These are phyloP conservation scores for Ilex paraguariensis DNA, from an alignment of 305 asterid species.

Conservation along the genomic window DNA sequence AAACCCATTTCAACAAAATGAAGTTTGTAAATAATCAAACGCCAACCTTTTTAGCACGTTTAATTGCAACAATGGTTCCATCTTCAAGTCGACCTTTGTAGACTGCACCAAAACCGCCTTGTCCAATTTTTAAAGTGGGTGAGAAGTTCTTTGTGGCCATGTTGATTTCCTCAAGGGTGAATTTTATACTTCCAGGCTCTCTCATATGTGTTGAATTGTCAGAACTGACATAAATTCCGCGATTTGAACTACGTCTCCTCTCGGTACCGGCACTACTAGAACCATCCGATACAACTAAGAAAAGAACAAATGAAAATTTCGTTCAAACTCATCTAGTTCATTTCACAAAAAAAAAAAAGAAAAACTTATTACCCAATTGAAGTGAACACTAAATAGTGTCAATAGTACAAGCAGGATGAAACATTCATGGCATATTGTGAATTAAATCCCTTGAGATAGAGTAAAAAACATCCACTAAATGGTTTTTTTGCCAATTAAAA, in stretches of 20 bases:
- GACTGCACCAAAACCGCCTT: constrained; percentile 3
- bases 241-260: constrained; percentile 4
- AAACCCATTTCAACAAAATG: neutral
- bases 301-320: neutral
- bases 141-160: constrained; percentile 3
- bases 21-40: neutral
- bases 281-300: neutral
- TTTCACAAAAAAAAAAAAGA: neutral
- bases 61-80: constrained; percentile 1
- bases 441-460: neutral
- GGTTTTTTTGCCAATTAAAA: too few relatives aligned
- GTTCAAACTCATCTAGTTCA: neutral
- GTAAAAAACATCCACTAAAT: neutral
- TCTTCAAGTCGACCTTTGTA: neutral
- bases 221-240: neutral
- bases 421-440: neutral
- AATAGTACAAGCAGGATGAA: too few relatives aligned
- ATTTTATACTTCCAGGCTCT: constrained; percentile 1
- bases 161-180: neutral
- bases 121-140: neutral
- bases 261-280: neutral
- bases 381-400: neutral
- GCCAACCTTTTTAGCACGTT: constrained; percentile 1
- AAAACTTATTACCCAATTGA: neutral
- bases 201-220: neutral